Conservation (phyloP, 257 asterid genomes). For the Primulina eburnea region DNA sequence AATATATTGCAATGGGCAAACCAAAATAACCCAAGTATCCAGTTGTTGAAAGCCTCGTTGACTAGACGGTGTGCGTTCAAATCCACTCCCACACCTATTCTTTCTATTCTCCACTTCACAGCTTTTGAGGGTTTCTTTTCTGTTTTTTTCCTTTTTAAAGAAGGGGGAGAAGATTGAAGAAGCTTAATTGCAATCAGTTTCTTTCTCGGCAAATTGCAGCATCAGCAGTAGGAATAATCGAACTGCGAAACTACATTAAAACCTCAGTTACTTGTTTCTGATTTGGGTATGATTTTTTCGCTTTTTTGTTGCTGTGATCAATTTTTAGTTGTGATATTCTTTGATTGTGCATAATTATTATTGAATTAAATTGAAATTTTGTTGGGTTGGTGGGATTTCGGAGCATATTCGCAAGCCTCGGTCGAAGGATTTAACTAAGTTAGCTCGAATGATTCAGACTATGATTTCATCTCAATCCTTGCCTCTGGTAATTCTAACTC, state of each 20-base stretch:
- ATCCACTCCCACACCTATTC: too few species aligned
- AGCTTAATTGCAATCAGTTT: not conserved
- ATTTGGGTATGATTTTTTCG: not conserved
- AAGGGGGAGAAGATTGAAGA: not conserved
- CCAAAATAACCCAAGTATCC: not conserved
- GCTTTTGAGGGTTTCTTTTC: not conserved
- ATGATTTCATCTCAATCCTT: not conserved
- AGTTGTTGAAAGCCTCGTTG: not conserved
- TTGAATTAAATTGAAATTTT: not conserved
- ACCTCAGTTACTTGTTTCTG: not conserved
- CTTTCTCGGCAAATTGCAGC: not conserved
- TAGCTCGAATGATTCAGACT: constrained; percentile 12
- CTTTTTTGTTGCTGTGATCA: not conserved
- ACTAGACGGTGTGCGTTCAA: not conserved
- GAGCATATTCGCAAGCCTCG: constrained; percentile 16
- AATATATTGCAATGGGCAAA: too few species aligned
- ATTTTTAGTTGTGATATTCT: not conserved
- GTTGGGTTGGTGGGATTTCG: not conserved
- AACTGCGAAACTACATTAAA: not conserved
- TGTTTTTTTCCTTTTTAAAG: too few species aligned
- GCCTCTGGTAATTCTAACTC: constrained; percentile 6
- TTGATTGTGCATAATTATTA: not conserved
- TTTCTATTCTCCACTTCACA: too few species aligned
- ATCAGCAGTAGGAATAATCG: not conserved
- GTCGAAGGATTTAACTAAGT: constrained; percentile 18